Evolutionary conservation across 768 basidiomycete genomes (phyloP), one percentile per base, ranked within the genome.

Genomic region (Suillus cothurnatus): DNA sequence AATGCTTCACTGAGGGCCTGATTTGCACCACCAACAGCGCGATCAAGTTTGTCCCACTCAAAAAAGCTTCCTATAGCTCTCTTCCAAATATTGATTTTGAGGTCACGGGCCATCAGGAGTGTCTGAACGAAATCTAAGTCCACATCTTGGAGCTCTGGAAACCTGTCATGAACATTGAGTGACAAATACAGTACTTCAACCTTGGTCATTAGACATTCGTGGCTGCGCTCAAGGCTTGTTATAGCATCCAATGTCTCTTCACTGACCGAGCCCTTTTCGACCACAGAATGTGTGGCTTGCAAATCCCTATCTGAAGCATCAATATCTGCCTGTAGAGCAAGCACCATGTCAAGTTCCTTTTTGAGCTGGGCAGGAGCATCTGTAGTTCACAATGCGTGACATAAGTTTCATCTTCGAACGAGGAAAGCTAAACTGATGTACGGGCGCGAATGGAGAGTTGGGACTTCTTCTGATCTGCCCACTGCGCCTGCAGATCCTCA

Each of bases 101-200:
- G 41, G 41, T 43, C 19, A 1, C 3, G 8, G 4, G 41, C 41
- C 41, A 43, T 21, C 0, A 43, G 19, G 7, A 43, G 41, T 8
- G 41, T 43, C 0, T 3, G 8, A 43, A 43, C 1, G 7, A 43
- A 43, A 43, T 43, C 41, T 9, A 43, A 43, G 41, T 43, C 41
- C 0, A 43, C 41, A 43, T 21, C 41, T 43, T 43, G 41, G 0
- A 43, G 41, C 3, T 43, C 41, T 43, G 41, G 41, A 43, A 43
- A 43, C 41, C 41, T 43, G 3, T 43, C 41, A 21, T 43, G 41
- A 1, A 43, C 19, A 9, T 43, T 43, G 1, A 43, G 41, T 74
- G 78, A 75, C 0, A 69, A 45, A 67, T 79, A 82, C 0, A 82
- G 66, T 1, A 61, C 67, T 34, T 81, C 78, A 0, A 77, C 73